Evolutionary conservation across 495 filamentous ascomycete species (phyloP), one percentile per base, ranked within the genome.

Genomic region (Thozetella sp.): DNA sequence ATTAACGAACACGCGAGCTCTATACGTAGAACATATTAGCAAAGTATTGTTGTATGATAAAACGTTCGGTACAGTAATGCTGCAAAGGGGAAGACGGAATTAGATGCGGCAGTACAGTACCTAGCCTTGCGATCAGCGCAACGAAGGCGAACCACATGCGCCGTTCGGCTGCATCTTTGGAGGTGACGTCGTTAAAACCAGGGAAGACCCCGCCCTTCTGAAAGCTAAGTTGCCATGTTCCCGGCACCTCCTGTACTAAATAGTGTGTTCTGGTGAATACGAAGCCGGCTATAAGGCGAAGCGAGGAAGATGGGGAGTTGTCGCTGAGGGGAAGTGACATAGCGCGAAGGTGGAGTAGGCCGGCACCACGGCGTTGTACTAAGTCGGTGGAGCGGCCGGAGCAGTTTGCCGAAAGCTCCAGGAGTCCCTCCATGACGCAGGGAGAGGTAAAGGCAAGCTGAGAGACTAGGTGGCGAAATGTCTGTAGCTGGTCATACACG

Each of bases 1-100:
- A 64, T 61, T 10, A 64, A 54, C 26, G 26, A 58, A 61, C 54
- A 61, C 12, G 62, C 62, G 40, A 64, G 54, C 34, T 64, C 62
- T 64, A 17, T 37, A 37, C 17, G 30, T 6, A 37, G 30, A 37
- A 9, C 30, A 37, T n/a, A n/a, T n/a, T n/a, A n/a, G n/a, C n/a
- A n/a, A n/a, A n/a, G n/a, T n/a, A n/a, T n/a, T n/a, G n/a, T n/a
- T n/a, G n/a, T n/a, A n/a, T n/a, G n/a, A n/a, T n/a, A n/a, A n/a
- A n/a, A n/a, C n/a, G n/a, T n/a, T n/a, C n/a, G n/a, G n/a, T n/a
- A n/a, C n/a, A n/a, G n/a, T n/a, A n/a, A n/a, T n/a, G n/a, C n/a
- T n/a, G n/a, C n/a, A n/a, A n/a, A n/a, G n/a, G n/a, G n/a, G n/a
- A 37, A 37, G 30, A 17, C 30, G 6, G 17, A 6, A 37, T 17